Evolutionary conservation across 495 filamentous ascomycete genomes (phyloP), one percentile per base, ranked within the genome.

Genomic region (Penicillium daleae): DNA sequence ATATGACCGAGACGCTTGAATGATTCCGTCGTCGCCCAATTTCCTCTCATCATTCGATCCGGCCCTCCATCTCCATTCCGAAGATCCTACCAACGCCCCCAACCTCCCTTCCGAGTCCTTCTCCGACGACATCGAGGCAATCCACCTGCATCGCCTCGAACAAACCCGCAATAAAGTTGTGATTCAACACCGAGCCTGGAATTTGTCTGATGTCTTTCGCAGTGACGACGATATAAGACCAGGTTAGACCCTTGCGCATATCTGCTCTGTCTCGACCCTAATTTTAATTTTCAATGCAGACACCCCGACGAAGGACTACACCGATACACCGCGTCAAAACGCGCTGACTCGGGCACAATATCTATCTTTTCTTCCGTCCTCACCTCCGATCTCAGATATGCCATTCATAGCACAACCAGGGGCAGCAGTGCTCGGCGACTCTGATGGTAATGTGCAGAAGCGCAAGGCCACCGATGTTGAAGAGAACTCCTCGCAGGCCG

Each of bases 181-280:
- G 13, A 89, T 90, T 46, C 87, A 87, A 65, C 84, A 90, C 66
- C 78, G 88, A 31, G 74, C 80, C 39, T 88, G 85, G 82, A 77
- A 83, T 57, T 66, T 82, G 17, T 77, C 75, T 21, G 86, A 89
- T 61, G 79, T 82, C 9, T 90, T 90, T 71, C 79, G 83, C 56
- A 90, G 86, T 61, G 86, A 89, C 65, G 85, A 86, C 60, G 82
- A 78, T 65, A 76, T 82, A 71, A 79, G 74, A 65, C 74, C 75
- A 66, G 70, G 82, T 84, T 65, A 62, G 78, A 56, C 51, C 51
- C 52, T 35, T 31, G 22, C 19, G 27, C 26, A 19, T 33, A 26
- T 12, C n/a, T n/a, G 15, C 19, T 1, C 7, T 27, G 19, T n/a
- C 6, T 4, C 7, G 9, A 19, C 31, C 33, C 63, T 73, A 50